Conservation (phyloP, 2,329 filamentous ascomycete species). For the Fusarium scirpi region DNA sequence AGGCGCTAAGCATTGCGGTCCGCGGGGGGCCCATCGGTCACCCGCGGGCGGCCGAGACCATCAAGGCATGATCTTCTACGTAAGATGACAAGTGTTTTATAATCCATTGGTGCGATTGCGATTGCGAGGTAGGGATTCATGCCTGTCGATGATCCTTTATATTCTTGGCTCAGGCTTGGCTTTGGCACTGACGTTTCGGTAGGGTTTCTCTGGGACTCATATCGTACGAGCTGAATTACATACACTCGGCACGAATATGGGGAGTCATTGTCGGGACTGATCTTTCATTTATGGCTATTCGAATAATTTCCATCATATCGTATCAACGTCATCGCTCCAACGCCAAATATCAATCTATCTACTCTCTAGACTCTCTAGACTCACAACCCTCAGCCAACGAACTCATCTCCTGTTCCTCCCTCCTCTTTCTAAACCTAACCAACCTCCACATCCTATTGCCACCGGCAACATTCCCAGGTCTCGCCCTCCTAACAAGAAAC, state of each 20-base stretch:
- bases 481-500: slow-evolving; percentile 16
- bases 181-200: no score
- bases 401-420: background rate
- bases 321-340: background rate
- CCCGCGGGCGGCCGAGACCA: slow-evolving; percentile 10
- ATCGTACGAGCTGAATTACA: background rate
- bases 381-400: slow-evolving; percentile 8
- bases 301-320: rapidly evolving
- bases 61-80: background rate
- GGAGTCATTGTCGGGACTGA: background rate
- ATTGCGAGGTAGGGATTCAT: background rate
- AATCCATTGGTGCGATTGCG: background rate
- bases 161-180: background rate
- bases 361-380: background rate
- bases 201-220: rapidly evolving
- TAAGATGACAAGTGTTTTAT: background rate
- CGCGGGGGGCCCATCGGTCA: slow-evolving; percentile 1
- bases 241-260: rapidly evolving
- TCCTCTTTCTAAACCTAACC: background rate
- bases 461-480: background rate
- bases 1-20: background rate
- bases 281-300: background rate
- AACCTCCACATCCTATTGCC: slow-evolving; percentile 16
- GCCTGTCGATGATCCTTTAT: background rate
- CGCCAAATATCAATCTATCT: background rate